A percentile compares a stretch with the other conserved stretches of the same genome.
These are phyloP conservation scores for Leccinellum luteum DNA, from an alignment of 768 basidiomycete species.

Conservation along the genomic window DNA sequence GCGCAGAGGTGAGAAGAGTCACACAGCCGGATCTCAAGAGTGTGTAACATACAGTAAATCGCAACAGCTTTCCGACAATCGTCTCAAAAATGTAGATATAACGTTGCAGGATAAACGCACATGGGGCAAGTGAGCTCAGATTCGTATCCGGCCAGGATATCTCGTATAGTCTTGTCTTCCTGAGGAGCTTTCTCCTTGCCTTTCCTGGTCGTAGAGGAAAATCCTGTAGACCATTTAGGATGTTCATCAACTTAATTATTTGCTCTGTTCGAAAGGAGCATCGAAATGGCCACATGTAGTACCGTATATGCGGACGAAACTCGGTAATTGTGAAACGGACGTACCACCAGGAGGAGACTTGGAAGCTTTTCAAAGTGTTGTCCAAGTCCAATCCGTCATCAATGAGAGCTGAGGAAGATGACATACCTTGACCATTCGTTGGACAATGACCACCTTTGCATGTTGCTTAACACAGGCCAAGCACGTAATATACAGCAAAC, in stretches of 20 bases:
- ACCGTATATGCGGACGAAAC: not conserved
- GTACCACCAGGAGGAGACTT: conserved; percentile 14
- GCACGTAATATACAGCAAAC: not conserved
- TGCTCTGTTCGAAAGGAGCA: conserved; percentile 10
- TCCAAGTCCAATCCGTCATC: not conserved
- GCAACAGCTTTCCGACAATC: conserved; percentile 54
- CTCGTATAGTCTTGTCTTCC: conserved; percentile 23
- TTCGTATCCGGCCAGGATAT: conserved; percentile 49
- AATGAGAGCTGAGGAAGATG: not conserved
- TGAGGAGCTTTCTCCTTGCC: conserved; percentile 41
- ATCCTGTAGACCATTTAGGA: conserved; percentile 2
- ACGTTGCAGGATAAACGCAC: conserved; percentile 40
- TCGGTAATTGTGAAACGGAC: conserved; percentile 4
- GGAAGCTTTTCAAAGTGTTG: not conserved
- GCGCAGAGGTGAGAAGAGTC: not conserved
- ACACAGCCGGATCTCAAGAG: not conserved
- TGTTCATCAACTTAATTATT: not conserved
- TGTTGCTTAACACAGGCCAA: not conserved
- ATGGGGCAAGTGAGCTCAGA: conserved; percentile 70
- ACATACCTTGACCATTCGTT: conserved; percentile 7
- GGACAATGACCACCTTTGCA: conserved; percentile 6
- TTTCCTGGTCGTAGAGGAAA: conserved; percentile 34
- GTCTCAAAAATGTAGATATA: not conserved
- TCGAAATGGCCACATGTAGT: not conserved
- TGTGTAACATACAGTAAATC: conserved; percentile 57